Percentiles rank a stretch among this genome's conserved stretches.
phyloP scores from a whole-genome alignment of 1,139 yeast species.

The Taiozyma sp. region DNA sequence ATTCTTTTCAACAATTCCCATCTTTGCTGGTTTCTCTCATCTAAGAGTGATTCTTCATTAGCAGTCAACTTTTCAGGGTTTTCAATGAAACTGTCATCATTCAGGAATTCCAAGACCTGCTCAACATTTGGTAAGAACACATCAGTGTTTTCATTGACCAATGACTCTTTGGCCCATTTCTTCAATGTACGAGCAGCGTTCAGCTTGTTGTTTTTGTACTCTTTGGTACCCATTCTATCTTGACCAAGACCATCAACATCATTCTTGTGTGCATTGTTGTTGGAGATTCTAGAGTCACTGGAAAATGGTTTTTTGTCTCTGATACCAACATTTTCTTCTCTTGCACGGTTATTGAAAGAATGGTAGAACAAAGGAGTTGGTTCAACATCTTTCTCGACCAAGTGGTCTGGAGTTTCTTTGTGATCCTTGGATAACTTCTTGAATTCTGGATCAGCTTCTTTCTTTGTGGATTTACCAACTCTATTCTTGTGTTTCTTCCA shows the following conservation, averaged over 20 bases:
- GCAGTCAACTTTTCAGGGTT: conserved; percentile 27
- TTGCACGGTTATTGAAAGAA: conserved; percentile 84
- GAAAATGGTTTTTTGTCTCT: conserved; percentile 80
- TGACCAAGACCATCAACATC: conserved; percentile 77
- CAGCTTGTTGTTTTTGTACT: conserved; percentile 40
- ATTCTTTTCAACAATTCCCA: conserved; percentile 68
- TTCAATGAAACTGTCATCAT: conserved; percentile 35
- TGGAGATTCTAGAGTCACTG: conserved; percentile 73
- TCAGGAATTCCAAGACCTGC: conserved; percentile 49
- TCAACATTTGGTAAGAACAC: conserved; percentile 52
- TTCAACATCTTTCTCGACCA: conserved; percentile 15
- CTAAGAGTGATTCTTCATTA: conserved; percentile 37
- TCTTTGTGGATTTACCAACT: not conserved
- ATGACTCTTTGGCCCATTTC: conserved; percentile 46
- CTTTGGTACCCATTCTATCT: conserved; percentile 50
- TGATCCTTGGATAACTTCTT: conserved; percentile 25
- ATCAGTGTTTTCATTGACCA: conserved; percentile 34
- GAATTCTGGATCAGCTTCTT: conserved; percentile 3
- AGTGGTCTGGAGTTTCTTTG: conserved; percentile 24
- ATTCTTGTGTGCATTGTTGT: conserved; percentile 51
- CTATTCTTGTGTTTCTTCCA: conserved; percentile 33
- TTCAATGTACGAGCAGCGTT: conserved; percentile 49
- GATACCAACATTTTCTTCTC: conserved; percentile 79
- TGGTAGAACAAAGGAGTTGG: conserved; percentile 35
- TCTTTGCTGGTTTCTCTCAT: conserved; percentile 47